Evolutionary conservation across 2,329 filamentous ascomycete species (phyloP), one percentile per base, ranked within the genome.

Genomic region (Fusarium sp.): DNA sequence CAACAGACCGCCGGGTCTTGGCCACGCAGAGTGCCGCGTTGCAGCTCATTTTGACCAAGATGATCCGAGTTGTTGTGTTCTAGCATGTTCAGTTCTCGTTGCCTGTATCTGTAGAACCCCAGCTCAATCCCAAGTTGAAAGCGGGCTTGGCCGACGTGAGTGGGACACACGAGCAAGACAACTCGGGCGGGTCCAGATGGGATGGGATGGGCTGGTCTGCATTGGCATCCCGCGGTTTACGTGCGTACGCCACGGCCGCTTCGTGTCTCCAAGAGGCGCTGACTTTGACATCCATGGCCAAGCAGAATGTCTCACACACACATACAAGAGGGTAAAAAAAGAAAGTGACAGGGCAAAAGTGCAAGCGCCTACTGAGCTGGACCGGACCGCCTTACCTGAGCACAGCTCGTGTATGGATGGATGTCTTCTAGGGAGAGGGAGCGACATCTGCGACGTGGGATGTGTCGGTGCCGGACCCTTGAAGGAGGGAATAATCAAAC

Each of bases 1-100:
- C 64, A 66, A 46, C 71, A 74, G 71, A 72, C 71, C 71, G 71
- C 71, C 68, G 44, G 42, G 63, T 38, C 44, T 64, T 62, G 55
- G 59, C 49, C 27, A 51, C 46, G 33, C 44, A 61, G 24, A 24
- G 42, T 71, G 56, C 51, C 59, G 56, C 29, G 46, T 53, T 63
- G 42, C 65, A 57, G 33, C 24, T 24, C 36, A 51, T 33, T 33
- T 33, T 33, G 31, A 33, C 31, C 31, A 33, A 33, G 31, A 33
- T 40, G 22, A 24, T 22, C 24, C 31, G 17, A 36, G 22, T 22
- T 17, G 20, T 11, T 31, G 5, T 29, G 16, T 44, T 74, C 57
- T 69, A 36, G 62, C 44, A 24, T 36, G 33, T 24, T 33, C 44
- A 14, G 24, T 60, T 57, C 35, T 55, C 42, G 55, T 51, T 51